Base-by-base conservation (phyloP, 441 rosid species). In the Biscutella laevigata region DNA sequence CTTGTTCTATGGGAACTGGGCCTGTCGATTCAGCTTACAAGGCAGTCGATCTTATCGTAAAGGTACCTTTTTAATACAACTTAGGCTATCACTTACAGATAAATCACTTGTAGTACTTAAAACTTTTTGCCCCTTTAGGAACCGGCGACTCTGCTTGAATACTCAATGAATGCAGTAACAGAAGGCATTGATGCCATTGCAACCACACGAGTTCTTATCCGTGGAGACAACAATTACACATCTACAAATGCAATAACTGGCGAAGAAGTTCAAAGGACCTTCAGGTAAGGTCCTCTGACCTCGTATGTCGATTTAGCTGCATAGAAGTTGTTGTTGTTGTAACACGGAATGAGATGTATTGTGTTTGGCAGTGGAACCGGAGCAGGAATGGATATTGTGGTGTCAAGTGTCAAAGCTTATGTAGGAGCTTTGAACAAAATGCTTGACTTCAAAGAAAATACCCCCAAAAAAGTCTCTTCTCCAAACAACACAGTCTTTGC, bases 161-260 rank as follows among this genome's bases (percentile, higher is more conserved):
- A 83, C 72, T 85, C 95, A 33, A 28, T 92, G 84, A 82, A 5
- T 51, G 88, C 95, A 6, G 91, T 79, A 47, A 77, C 98, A 42
- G 94, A 78, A 82, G 95, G 94, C 68, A 86, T 88, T 6, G 98
- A 92, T 67, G 98, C 96, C 7, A 88, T 88, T 21, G 98, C 98
- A 48, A 73, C 86, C 25, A 88, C 98, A 3, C 83, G 96, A 7
- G 98, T 92, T 72, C 53, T 84, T 30, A 80, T 92, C 58, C 85
- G 81, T 4, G 80, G 79, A 11, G 83, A 78, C 51, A 68, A 67
- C 55, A 68, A 51, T 9, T 72, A 57, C 37, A 1, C 46, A 2
- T 36, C 78, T 13, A 82, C 81, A 17, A 74, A 82, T 44, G 83
- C 82, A 61, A 29, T 66, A 58, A 80, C 81, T 0, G 86, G 80